Evolutionary conservation across 345 rosid genomes (phyloP).

Genomic region (Raphanus raphanistrum): DNA sequence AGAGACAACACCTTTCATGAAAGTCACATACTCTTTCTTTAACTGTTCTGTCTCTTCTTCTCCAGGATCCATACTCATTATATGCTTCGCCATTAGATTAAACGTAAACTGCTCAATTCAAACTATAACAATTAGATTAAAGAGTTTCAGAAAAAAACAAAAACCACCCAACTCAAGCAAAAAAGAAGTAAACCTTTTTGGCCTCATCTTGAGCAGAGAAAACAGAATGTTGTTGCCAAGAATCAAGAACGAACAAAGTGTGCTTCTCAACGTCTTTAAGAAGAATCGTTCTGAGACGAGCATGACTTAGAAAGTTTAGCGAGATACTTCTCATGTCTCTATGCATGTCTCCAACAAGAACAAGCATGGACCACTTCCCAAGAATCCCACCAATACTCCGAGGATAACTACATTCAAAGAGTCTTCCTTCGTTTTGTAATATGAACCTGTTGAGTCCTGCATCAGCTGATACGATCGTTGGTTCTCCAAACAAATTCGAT

Average conservation of each 20-base stretch:
- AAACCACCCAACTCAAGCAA: background rate
- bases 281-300: constrained; percentile 72
- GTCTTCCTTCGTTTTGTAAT: constrained; percentile 81
- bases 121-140: background rate
- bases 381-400: constrained; percentile 96
- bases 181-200: constrained; percentile 58
- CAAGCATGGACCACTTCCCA: constrained; percentile 99
- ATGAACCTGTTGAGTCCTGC: constrained; percentile 80
- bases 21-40: constrained; percentile 89
- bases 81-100: constrained; percentile 91
- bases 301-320: constrained; percentile 78
- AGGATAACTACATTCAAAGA: constrained; percentile 95
- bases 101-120: constrained; percentile 69
- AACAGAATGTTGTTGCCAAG: constrained; percentile 69
- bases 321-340: constrained; percentile 92
- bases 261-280: constrained; percentile 80
- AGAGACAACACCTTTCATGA: constrained; percentile 98
- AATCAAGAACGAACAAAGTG: constrained; percentile 69
- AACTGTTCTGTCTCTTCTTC: constrained; percentile 79
- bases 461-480: constrained; percentile 88
- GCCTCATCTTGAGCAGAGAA: constrained; percentile 96
- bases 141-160: background rate
- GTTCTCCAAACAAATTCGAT: constrained; percentile 88
- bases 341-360: constrained; percentile 97
- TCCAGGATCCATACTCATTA: constrained; percentile 96